Conservation (phyloP, 179 eudicot species). For the Spinacia oleracea region DNA sequence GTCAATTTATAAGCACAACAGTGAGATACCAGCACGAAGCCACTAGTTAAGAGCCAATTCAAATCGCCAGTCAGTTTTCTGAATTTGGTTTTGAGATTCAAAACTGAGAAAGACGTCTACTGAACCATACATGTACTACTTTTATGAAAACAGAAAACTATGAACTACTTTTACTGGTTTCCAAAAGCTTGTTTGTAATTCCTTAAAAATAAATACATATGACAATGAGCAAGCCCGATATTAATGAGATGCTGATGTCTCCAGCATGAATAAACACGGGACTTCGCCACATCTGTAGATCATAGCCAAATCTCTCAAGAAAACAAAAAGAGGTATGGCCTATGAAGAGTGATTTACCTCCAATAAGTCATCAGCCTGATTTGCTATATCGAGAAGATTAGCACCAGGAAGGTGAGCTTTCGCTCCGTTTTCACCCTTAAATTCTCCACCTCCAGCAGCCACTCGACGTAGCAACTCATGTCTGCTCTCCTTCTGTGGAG, state of each 20-base stretch:
- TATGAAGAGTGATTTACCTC: constrained; percentile 47
- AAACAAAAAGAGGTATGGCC: constrained; percentile 9
- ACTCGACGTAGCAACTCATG: constrained; percentile 87
- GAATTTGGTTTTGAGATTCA: background rate
- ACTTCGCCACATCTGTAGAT: background rate
- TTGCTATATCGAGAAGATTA: constrained; percentile 87
- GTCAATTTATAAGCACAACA: background rate
- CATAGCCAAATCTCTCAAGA: background rate
- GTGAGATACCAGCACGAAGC: background rate
- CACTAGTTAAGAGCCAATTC: background rate
- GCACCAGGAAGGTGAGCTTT: constrained; percentile 96
- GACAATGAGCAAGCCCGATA: background rate
- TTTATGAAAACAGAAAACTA: background rate
- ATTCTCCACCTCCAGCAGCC: constrained; percentile 93
- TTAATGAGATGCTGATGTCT: background rate
- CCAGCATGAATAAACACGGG: background rate
- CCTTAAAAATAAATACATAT: background rate
- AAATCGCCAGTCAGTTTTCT: background rate
- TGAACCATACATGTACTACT: background rate
- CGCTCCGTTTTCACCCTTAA: constrained; percentile 66
- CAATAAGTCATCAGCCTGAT: constrained; percentile 92
- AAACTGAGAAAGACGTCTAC: background rate
- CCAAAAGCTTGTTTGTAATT: background rate
- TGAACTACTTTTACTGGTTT: background rate
- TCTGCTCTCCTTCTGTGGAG: constrained; percentile 90